These are phyloP conservation scores for Pythium aristosporum DNA, from an alignment of 352 stramenopile species.

Conservation along the genomic window DNA sequence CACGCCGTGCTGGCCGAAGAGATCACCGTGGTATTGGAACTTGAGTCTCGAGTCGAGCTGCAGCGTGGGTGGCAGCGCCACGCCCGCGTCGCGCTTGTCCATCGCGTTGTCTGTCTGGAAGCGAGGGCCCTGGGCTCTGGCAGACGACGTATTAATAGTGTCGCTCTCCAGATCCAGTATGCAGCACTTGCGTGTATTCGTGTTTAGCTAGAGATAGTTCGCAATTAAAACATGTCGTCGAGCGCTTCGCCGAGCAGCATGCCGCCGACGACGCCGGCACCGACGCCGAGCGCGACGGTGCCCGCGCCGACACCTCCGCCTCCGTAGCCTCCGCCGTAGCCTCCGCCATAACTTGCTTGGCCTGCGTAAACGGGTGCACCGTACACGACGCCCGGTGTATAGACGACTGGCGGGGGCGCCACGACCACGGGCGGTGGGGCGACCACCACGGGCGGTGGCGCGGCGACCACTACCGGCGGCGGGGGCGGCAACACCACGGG, in stretches of 20 bases:
- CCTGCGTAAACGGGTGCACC: conserved; percentile 26
- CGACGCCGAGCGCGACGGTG: conserved; percentile 66
- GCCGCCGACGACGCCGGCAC: conserved; percentile 69
- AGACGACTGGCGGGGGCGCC: conserved; percentile 26
- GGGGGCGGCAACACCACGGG: neutral
- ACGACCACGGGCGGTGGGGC: conserved; percentile 26
- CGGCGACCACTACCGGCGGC: conserved; percentile 9
- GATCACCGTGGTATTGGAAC: conserved; percentile 71
- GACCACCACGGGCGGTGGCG: conserved; percentile 24
- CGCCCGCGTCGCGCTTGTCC: conserved; percentile 8
- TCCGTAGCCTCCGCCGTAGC: conserved; percentile 19
- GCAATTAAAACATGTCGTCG: conserved; percentile 45
- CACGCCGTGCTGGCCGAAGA: conserved; percentile 70
- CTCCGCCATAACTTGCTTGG: conserved; percentile 18
- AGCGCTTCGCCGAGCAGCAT: conserved; percentile 73
- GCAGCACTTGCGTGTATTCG: conserved; percentile 16
- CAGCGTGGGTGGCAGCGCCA: conserved; percentile 4
- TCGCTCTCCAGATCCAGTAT: neutral
- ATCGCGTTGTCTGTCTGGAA: neutral
- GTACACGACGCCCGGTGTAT: conserved; percentile 21
- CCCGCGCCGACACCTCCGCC: conserved; percentile 29
- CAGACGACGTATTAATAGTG: neutral
- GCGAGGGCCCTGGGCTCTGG: neutral
- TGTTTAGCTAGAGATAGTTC: neutral
- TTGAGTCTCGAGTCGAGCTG: conserved; percentile 38